A percentile compares a stretch with the other conserved stretches of the same genome.
Conservation (phyloP, 2,329 filamentous ascomycete genomes). For the Aspergillus ustus region DNA sequence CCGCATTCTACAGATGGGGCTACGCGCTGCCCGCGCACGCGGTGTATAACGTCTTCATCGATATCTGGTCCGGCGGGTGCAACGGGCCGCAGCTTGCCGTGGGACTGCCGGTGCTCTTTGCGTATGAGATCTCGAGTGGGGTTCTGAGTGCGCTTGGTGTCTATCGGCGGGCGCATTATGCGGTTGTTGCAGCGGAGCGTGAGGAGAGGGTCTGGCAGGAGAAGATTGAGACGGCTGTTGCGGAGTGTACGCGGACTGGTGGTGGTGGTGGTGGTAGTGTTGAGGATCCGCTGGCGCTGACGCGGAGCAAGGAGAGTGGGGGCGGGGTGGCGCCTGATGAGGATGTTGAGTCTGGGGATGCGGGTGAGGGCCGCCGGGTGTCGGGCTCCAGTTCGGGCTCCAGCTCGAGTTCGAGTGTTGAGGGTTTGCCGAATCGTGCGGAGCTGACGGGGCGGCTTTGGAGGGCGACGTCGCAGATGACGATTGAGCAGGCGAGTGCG, state of each 20-base stretch:
- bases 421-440: not conserved
- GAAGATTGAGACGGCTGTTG: not conserved
- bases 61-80: slow-evolving; percentile 50
- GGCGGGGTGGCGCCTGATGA: not conserved
- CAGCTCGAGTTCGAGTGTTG: not conserved
- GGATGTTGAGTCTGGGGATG: not conserved
- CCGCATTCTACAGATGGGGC: slow-evolving; percentile 47
- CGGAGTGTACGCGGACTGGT: not conserved
- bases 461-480: slow-evolving; percentile 1
- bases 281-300: not conserved
- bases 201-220: slow-evolving; percentile 12
- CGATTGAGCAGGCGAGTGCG: not conserved
- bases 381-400: too few species aligned
- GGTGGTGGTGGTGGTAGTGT: not conserved
- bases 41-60: slow-evolving; percentile 43
- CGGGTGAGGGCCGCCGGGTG: too few species aligned
- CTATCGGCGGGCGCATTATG: slow-evolving; percentile 19
- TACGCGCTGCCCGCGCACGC: slow-evolving; percentile 47
- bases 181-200: not conserved
- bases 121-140: slow-evolving; percentile 6
- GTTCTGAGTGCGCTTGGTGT: slow-evolving; percentile 10
- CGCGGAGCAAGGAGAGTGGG: too few species aligned
- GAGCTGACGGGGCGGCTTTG: not conserved
- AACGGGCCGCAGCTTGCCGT: slow-evolving; percentile 43
- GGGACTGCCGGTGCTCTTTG: slow-evolving; percentile 43